phyloP scores from a whole-genome alignment of 805 yeast genomes.

The Lachancea sp. region DNA sequence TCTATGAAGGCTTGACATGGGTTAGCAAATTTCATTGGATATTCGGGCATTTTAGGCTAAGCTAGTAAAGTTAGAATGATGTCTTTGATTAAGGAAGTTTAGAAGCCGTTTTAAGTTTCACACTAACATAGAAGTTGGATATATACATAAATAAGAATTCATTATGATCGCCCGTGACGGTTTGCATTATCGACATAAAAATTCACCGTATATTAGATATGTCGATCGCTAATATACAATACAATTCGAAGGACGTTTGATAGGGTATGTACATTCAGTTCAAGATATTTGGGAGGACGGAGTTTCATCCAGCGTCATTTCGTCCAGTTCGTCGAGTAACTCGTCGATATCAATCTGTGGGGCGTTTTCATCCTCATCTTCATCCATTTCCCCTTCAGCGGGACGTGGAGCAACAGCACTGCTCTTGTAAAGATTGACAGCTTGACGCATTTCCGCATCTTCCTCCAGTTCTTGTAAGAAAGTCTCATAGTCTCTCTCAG shows the following conservation, averaged over 20 bases:
- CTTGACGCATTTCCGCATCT: constrained; percentile 88
- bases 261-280: too few relatives aligned
- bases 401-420: constrained; percentile 21
- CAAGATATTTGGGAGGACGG: neutral
- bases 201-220: neutral
- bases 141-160: neutral
- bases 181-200: neutral
- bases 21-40: constrained; percentile 28
- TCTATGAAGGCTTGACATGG: constrained; percentile 72
- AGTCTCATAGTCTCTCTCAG: constrained; percentile 89
- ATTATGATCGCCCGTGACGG: neutral
- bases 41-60: neutral
- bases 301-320: constrained; percentile 71
- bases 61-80: neutral
- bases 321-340: constrained; percentile 89
- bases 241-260: too few relatives aligned
- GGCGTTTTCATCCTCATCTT: constrained; percentile 69
- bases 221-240: too few relatives aligned
- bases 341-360: constrained; percentile 89
- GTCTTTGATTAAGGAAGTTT: neutral
- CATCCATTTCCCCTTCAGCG: constrained; percentile 40
- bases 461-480: constrained; percentile 97
- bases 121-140: neutral
- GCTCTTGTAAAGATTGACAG: constrained; percentile 82
- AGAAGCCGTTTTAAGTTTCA: neutral